Base-by-base conservation (phyloP, 2,329 filamentous ascomycete genomes). In the Cordyceps cateniannulata region DNA sequence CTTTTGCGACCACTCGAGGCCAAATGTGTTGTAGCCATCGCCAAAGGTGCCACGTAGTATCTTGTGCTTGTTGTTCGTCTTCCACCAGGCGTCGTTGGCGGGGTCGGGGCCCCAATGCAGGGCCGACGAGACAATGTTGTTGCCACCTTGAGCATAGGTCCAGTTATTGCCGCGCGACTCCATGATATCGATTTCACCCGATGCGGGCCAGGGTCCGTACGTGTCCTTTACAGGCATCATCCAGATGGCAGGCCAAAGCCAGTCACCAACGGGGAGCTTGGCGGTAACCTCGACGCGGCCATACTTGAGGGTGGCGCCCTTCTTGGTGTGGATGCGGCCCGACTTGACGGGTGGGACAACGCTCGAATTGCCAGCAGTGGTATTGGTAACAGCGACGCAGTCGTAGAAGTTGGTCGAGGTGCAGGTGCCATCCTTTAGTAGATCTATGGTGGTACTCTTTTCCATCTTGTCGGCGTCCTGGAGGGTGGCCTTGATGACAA, bases 231-330 rank as follows among this genome's bases (percentile, higher is more conserved):
- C 85, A 1, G 91, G 91, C 78, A 95, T 79, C 88, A 96, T 90
- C 89, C 89, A 93, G 68, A 96, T 93, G n/a, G 90, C 90, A 2
- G 91, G 91, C 91, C 91, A 95, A 12, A 96, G 81, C 91, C 91
- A 95, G 75, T 95, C 90, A 59, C 91, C 91, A 52, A 78, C 73
- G 5, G 91, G 90, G 29, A 95, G 76, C 73, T 87, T 87, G 27
- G 91, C 91, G 1, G 82, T 85, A 5, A 96, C 90, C 71, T 96
- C 89, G 57, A 96, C 82, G 48, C 89, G 88, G 52, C 91, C 91
- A 70, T 90, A 96, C 73, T 86, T 90, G 77, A 96, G 90, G 18
- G 76, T 81, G 7, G 85, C 85, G 18, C 87, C 84, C 48, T 83
- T 83, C 69, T 84, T 88, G 61, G 89, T 93, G 75, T 87, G 88